Percentiles rank a stretch among this genome's conserved stretches.
These are phyloP conservation scores for Linum usitatissimum DNA, from an alignment of 345 rosid genomes.

Conservation along the genomic window DNA sequence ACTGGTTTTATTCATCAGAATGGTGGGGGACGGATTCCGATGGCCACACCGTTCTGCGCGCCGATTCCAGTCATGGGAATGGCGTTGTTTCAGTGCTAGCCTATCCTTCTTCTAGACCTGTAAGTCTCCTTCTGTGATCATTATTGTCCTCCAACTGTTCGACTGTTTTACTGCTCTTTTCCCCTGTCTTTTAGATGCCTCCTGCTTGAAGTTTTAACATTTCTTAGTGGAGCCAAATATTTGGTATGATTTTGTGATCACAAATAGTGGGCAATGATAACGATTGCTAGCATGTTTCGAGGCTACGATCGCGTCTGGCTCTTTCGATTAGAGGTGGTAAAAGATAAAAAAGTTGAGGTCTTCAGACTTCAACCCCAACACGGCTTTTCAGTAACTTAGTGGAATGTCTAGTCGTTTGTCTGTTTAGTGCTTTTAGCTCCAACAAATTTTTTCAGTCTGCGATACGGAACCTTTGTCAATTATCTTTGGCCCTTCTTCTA, in stretches of 20 bases:
- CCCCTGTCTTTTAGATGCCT: neutral
- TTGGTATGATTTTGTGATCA: neutral
- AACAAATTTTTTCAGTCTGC: neutral
- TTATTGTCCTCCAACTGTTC: neutral
- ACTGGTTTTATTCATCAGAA: conserved; percentile 71
- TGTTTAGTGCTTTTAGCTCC: neutral
- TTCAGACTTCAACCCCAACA: neutral
- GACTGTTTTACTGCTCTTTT: neutral
- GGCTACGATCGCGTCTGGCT: neutral
- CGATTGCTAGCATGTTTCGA: neutral
- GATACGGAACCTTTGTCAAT: neutral
- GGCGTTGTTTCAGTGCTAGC: conserved; percentile 74
- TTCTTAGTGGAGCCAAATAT: neutral
- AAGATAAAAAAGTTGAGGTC: neutral
- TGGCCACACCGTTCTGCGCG: conserved; percentile 38
- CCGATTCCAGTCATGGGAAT: conserved; percentile 50
- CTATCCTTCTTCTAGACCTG: conserved; percentile 70
- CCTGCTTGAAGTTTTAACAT: neutral
- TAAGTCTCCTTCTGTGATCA: conserved; percentile 24
- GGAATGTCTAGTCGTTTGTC: neutral
- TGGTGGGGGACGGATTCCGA: conserved; percentile 63
- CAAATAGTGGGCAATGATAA: neutral
- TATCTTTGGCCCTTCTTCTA: neutral
- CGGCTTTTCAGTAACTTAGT: too few species aligned
- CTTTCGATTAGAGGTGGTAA: neutral